Percentiles rank a stretch among this genome's conserved stretches.
These are phyloP conservation scores for Aureobasidium mangrovei DNA, from an alignment of 2,329 filamentous ascomycete genomes.

Conservation along the genomic window DNA sequence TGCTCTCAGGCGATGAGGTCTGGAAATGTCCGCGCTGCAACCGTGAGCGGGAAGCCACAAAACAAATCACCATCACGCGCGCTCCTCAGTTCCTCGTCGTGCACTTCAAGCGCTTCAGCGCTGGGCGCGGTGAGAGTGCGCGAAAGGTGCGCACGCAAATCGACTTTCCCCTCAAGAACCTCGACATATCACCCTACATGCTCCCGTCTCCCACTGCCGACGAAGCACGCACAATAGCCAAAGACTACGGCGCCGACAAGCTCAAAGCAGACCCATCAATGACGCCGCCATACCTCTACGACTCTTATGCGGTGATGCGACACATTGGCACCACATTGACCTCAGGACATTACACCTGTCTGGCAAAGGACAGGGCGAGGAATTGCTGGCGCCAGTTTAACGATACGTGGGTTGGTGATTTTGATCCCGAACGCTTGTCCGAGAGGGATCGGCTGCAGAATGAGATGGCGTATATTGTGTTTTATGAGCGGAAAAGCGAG, in stretches of 20 bases:
- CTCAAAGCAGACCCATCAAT: conserved; percentile 34
- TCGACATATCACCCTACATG: conserved; percentile 55
- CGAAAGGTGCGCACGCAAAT: conserved; percentile 64
- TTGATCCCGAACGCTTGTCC: conserved; percentile 45
- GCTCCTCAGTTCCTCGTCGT: conserved; percentile 73
- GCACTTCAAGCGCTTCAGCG: conserved; percentile 62
- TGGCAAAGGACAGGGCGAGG: conserved; percentile 42
- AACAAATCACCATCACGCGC: conserved; percentile 65
- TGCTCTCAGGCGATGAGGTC: conserved; percentile 56
- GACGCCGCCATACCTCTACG: conserved; percentile 60
- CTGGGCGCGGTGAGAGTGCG: conserved; percentile 43
- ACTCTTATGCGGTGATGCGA: conserved; percentile 76
- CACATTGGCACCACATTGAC: conserved; percentile 61
- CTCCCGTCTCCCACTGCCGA: conserved; percentile 38
- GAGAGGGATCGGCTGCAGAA: conserved; percentile 48
- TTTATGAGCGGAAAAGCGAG: conserved; percentile 44
- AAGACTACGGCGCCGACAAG: conserved; percentile 26
- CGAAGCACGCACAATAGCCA: conserved; percentile 23
- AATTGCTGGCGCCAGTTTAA: conserved; percentile 55
- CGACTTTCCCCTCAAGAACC: conserved; percentile 64
- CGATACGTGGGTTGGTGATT: conserved; percentile 47
- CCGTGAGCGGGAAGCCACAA: conserved; percentile 55
- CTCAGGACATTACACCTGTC: conserved; percentile 72
- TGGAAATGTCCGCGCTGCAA: conserved; percentile 72
- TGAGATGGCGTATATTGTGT: conserved; percentile 57